These are phyloP conservation scores for Trametes polyzona DNA, from an alignment of 1,284 basidiomycete genomes.

Conservation along the genomic window DNA sequence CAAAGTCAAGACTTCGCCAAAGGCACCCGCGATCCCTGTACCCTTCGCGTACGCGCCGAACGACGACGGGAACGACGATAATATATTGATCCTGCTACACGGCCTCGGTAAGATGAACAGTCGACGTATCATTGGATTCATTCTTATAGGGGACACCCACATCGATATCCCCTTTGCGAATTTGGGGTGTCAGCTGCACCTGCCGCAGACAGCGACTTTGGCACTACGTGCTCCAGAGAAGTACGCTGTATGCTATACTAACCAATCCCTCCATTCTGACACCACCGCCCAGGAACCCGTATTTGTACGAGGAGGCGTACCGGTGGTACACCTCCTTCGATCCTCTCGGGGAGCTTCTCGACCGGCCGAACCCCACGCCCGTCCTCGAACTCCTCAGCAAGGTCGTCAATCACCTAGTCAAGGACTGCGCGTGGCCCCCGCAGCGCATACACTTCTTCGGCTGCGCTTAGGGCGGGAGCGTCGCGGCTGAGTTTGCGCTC, in stretches of 20 bases:
- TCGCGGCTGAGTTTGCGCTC: constrained; percentile 72
- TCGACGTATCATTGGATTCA: neutral
- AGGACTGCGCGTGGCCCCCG: constrained; percentile 67
- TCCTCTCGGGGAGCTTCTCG: constrained; percentile 72
- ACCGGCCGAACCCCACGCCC: constrained; percentile 71
- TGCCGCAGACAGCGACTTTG: constrained; percentile 87
- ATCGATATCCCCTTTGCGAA: constrained; percentile 74
- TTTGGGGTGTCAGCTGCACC: constrained; percentile 73
- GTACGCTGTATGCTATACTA: constrained; percentile 39
- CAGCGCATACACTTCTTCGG: constrained; percentile 84
- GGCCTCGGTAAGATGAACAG: constrained; percentile 72
- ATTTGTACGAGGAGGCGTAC: constrained; percentile 77
- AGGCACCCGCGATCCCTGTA: constrained; percentile 48
- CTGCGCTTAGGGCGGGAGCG: constrained; percentile 87
- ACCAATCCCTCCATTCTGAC: neutral
- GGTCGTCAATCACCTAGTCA: constrained; percentile 61
- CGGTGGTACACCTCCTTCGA: constrained; percentile 92
- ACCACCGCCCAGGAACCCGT: constrained; percentile 76
- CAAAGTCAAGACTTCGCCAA: constrained; percentile 58
- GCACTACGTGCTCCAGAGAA: constrained; percentile 80
- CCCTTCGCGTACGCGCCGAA: constrained; percentile 70
- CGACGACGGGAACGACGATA: constrained; percentile 84
- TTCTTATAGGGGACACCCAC: constrained; percentile 76
- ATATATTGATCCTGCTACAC: constrained; percentile 85
- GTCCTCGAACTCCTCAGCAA: constrained; percentile 59